phyloP scores from a whole-genome alignment of 2,329 filamentous ascomycete genomes.

The Aspergillus ustus region DNA sequence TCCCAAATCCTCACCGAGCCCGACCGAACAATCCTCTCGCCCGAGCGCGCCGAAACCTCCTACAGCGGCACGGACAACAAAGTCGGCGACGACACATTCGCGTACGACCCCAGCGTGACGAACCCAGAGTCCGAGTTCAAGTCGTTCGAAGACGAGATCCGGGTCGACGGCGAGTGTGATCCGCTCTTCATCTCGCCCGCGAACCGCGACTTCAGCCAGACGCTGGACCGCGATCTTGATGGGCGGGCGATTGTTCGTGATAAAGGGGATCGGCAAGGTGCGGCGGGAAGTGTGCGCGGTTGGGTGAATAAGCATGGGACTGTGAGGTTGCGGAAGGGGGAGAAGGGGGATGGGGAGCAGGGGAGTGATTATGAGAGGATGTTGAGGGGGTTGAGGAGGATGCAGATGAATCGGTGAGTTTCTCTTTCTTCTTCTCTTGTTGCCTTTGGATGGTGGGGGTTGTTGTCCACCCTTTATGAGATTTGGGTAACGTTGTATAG shows the following conservation, averaged over 20 bases:
- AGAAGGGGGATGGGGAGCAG: neutral
- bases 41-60: constrained; percentile 15
- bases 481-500: neutral
- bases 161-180: constrained; percentile 1
- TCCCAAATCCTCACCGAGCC: neutral
- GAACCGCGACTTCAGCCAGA: constrained; percentile 9
- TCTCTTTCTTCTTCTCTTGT: neutral
- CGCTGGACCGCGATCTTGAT: constrained; percentile 1
- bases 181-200: constrained; percentile 14
- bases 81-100: constrained; percentile 40
- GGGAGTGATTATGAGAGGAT: constrained; percentile 14
- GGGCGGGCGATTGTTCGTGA: neutral
- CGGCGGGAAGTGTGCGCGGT: constrained; percentile 8
- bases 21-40: constrained; percentile 9
- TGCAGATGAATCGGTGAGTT: constrained; percentile 16
- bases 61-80: constrained; percentile 36
- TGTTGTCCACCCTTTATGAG: too few relatives aligned
- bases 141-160: constrained; percentile 44
- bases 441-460: neutral
- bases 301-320: constrained; percentile 16
- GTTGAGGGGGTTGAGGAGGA: constrained; percentile 13
- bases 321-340: constrained; percentile 1
- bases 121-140: constrained; percentile 43
- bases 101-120: constrained; percentile 34
- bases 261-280: neutral